These are phyloP conservation scores for Trichoderma simmonsii DNA, from an alignment of 2,329 filamentous ascomycete genomes.

Conservation along the genomic window DNA sequence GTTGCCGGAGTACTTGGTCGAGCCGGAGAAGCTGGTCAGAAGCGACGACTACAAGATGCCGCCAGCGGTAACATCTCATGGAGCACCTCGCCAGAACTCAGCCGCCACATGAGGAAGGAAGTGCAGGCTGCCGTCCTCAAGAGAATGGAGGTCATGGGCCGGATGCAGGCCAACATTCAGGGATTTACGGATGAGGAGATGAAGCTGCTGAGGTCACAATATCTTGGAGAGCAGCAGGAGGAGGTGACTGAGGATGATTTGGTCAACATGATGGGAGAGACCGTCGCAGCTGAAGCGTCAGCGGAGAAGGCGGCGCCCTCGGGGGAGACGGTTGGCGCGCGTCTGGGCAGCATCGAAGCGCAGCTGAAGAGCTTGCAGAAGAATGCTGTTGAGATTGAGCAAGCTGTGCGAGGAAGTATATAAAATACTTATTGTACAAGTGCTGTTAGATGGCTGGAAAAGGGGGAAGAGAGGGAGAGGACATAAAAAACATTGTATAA, in stretches of 20 bases:
- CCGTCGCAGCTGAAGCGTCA: conserved; percentile 8
- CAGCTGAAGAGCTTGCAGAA: conserved; percentile 21
- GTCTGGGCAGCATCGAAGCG: conserved; percentile 22
- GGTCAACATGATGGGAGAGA: conserved; percentile 32
- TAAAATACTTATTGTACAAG: neutral
- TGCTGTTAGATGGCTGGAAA: conserved; percentile 6
- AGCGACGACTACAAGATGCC: conserved; percentile 62
- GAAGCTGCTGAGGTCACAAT: conserved; percentile 31
- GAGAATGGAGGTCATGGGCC: conserved; percentile 37
- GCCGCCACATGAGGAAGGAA: conserved; percentile 37
- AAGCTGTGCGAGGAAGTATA: conserved; percentile 19
- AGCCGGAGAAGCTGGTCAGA: conserved; percentile 75
- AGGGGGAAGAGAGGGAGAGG: conserved; percentile 19
- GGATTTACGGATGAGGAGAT: conserved; percentile 40
- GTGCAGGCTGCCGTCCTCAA: conserved; percentile 30
- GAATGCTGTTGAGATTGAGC: conserved; percentile 25
- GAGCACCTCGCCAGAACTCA: conserved; percentile 47
- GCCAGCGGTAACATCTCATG: conserved; percentile 61
- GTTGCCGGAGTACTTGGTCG: conserved; percentile 82
- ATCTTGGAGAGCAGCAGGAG: conserved; percentile 27
- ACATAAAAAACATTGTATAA: conserved; percentile 20
- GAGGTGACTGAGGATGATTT: conserved; percentile 37
- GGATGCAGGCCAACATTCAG: conserved; percentile 34
- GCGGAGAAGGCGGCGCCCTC: neutral
- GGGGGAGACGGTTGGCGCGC: neutral